Evolutionary conservation across 2,329 filamentous ascomycete species (phyloP), one percentile per base, ranked within the genome.

Genomic region (Venturia aucupariae): DNA sequence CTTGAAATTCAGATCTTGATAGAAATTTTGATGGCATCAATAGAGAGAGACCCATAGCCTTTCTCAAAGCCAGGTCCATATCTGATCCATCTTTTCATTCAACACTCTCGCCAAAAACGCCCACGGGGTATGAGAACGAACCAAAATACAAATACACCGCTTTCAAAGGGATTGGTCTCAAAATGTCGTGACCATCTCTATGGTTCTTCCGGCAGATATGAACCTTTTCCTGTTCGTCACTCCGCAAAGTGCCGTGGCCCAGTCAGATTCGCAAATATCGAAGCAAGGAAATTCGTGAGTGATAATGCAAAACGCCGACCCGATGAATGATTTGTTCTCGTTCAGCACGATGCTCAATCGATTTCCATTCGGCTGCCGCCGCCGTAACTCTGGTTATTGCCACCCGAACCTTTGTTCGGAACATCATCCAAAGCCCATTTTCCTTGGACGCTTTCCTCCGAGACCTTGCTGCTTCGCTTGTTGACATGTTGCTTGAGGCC

Each of bases 401-500:
- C 22, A 10, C 73, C 66, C 72, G 46, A 75, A 68, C 79, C 77
- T 35, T 81, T 72, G 35, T 78, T 75, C 6, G 78, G 80, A 76
- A 81, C 80, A 67, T 80, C 77, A 38, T 77, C 77, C 69, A 74
- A 73, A 63, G 74, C 76, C 65, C 73, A 71, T 68, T 83, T 81
- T 7, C 62, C 51, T n/a, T 32, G 35, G 24, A 51, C 22, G 1
- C 30, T 54, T 69, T 85, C 83, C 44, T 82, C 79, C 65, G 75
- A 76, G 64, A 72, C 73, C 60, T 74, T 72, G 10, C 35, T 39
- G 22, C 67, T 63, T 19, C 79, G 72, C 70, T 81, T 84, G 70
- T 86, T 82, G 65, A 99, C 84, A 74, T 97, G 92, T 11, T 86
- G 87, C 80, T 95, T 97, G 66, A 99, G 81, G 10, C 94, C 94